Percentiles rank a stretch among this genome's conserved stretches.
phyloP scores from a whole-genome alignment of 768 basidiomycete genomes.

The Russula ochroleuca region DNA sequence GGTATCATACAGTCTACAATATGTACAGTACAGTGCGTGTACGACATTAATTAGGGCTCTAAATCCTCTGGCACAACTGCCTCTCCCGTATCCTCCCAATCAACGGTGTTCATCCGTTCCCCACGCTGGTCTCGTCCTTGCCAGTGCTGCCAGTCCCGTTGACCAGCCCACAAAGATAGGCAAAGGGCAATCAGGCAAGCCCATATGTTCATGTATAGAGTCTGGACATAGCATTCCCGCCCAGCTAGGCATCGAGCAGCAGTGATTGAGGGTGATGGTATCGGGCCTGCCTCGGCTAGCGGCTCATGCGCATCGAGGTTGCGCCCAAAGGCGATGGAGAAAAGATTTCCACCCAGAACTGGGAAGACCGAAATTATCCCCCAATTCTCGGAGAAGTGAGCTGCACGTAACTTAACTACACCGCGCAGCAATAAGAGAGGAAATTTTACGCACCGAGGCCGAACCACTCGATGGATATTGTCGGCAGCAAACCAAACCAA shows the following conservation, averaged over 20 bases:
- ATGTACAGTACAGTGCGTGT: background rate
- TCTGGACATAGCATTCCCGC: conserved; percentile 29
- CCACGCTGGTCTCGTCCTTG: background rate
- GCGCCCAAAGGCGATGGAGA: conserved; percentile 78
- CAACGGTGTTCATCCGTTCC: background rate
- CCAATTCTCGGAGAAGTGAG: conserved; percentile 83
- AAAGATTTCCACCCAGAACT: conserved; percentile 73
- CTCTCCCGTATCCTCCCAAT: conserved; percentile 22
- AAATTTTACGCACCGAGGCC: conserved; percentile 59
- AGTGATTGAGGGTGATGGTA: background rate
- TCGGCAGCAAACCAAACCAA: conserved; percentile 67
- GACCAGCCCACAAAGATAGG: conserved; percentile 29
- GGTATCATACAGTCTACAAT: background rate
- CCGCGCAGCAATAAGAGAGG: background rate
- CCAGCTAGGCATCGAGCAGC: conserved; percentile 29
- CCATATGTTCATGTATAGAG: conserved; percentile 27
- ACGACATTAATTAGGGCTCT: background rate
- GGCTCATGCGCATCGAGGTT: conserved; percentile 71
- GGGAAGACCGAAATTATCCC: conserved; percentile 73
- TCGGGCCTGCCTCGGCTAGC: conserved; percentile 10
- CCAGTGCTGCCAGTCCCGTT: conserved; percentile 28
- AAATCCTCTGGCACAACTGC: conserved; percentile 9
- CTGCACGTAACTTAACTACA: conserved; percentile 33
- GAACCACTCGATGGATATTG: conserved; percentile 85
- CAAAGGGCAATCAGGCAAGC: conserved; percentile 30